Evolutionary conservation across 768 basidiomycete genomes (phyloP), one percentile per base, ranked within the genome.

Genomic region (Lanmaoa rubissima): DNA sequence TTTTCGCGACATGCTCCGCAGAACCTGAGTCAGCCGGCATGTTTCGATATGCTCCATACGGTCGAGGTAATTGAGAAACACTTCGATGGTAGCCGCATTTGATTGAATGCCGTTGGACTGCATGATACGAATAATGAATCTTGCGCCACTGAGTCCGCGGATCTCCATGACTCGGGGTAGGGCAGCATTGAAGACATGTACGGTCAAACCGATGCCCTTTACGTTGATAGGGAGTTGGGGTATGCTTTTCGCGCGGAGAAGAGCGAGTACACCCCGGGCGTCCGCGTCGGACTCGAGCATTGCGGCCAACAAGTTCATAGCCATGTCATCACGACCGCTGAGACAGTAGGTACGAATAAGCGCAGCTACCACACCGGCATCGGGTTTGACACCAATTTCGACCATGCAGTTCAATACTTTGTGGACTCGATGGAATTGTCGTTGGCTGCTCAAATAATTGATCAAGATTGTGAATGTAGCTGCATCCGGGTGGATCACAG

Each of bases 381-480:
- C 82, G 12, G 82, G 78, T 36, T 62, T 61, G 54, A 84, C 69
- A 32, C 75, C 76, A 17, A 69, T 63, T 16, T 65, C 48, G 41
- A 73, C 61, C 80, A 88, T 84, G 31, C 73, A 74, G 35, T 78
- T 68, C 50, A 83, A 70, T 44, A 86, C 70, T 26, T 72, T 68
- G 53, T 81, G 64, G 10, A 82, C 79, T 43, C 74, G 75, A 19
- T 75, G 59, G 41, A 82, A 70, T 61, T 83, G 76, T 34, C 72
- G 72, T 38, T 73, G 74, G 17, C 61, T 68, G 35, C 79, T 79
- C 53, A 83, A 68, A 61, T 82, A 76, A 65, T 83, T 79, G 68
- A 90, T 82, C 58, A 88, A 75, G 43, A 85, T 78, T 10, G 82
- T 78, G 69, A 83, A 87, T 1, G 89, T 91, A 13, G 76, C 73